A percentile compares a stretch with the other conserved stretches of the same genome.
phyloP scores from a whole-genome alignment of 768 basidiomycete species.

The Filobasidium wieringae region DNA sequence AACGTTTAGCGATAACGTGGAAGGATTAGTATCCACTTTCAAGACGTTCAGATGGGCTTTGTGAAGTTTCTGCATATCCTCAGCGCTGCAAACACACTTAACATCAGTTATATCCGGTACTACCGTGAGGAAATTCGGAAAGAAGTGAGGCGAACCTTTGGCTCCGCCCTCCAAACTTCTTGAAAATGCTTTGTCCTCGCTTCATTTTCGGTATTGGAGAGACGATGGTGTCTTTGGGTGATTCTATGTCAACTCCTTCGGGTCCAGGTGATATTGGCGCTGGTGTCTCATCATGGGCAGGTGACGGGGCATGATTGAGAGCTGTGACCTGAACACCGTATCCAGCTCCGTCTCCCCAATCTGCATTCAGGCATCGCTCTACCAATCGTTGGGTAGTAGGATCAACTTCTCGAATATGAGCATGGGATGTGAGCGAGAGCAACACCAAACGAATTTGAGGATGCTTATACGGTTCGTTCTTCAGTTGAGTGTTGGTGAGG shows the following conservation, averaged over 20 bases:
- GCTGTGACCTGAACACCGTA: not conserved
- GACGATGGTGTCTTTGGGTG: too few species aligned
- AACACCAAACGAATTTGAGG: conserved; percentile 73
- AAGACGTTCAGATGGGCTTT: conserved; percentile 6
- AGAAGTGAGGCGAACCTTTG: conserved; percentile 1
- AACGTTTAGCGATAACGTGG: conserved; percentile 7
- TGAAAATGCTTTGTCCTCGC: not conserved
- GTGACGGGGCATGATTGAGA: not conserved
- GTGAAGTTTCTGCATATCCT: conserved; percentile 14
- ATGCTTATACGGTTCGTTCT: conserved; percentile 75
- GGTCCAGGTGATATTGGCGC: too few species aligned
- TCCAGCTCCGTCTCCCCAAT: conserved; percentile 47
- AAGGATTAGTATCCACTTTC: conserved; percentile 4
- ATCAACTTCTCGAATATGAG: conserved; percentile 66
- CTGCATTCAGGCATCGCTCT: conserved; percentile 72
- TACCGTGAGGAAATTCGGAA: not conserved
- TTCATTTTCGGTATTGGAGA: not conserved
- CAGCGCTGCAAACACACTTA: conserved; percentile 1
- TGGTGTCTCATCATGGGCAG: not conserved
- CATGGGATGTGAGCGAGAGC: conserved; percentile 61
- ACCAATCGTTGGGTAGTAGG: conserved; percentile 83
- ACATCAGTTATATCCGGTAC: not conserved
- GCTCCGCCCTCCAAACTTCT: conserved; percentile 9
- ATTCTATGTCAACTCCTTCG: too few species aligned
- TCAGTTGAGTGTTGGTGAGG: conserved; percentile 84